Conservation (phyloP, 2,329 filamentous ascomycete species). For the Plenodomus lindquistii region DNA sequence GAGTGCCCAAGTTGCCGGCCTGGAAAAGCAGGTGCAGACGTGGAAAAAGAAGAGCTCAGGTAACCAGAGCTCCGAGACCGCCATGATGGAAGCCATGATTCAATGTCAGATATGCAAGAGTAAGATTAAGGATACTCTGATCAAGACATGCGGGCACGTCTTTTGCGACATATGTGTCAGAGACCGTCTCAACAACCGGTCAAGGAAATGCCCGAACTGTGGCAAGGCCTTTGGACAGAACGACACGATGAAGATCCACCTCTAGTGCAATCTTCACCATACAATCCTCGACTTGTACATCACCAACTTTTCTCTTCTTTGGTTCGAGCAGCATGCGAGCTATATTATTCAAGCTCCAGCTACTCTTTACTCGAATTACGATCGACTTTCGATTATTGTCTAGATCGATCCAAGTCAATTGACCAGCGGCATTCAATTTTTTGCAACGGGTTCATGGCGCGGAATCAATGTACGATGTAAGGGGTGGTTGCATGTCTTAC, state of each 20-base stretch:
- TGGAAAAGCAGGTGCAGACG: slow-evolving; percentile 79
- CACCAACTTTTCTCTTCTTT: not conserved
- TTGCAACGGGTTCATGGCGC: not conserved
- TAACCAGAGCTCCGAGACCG: slow-evolving; percentile 80
- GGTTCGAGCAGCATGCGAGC: not conserved
- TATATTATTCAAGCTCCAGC: not conserved
- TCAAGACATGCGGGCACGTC: slow-evolving; percentile 93
- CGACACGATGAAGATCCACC: slow-evolving; percentile 72
- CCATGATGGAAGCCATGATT: slow-evolving; percentile 77
- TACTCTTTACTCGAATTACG: not conserved
- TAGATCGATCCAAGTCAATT: not conserved
- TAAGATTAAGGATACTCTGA: slow-evolving; percentile 90
- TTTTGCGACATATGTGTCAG: slow-evolving; percentile 93
- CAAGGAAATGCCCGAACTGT: slow-evolving; percentile 94
- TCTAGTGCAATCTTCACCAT: slow-evolving; percentile 15
- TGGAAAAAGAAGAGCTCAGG: slow-evolving; percentile 83
- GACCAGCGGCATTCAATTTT: not conserved
- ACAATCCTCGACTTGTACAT: slow-evolving; percentile 9
- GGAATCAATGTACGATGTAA: slow-evolving; percentile 13
- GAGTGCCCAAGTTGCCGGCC: slow-evolving; percentile 74
- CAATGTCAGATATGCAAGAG: slow-evolving; percentile 91
- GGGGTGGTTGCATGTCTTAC: slow-evolving; percentile 7
- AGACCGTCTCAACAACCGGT: slow-evolving; percentile 83
- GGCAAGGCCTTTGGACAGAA: slow-evolving; percentile 87
- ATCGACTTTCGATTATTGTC: not conserved